phyloP scores from a whole-genome alignment of 2,329 filamentous ascomycete genomes.

The Sporothrix sp. region DNA sequence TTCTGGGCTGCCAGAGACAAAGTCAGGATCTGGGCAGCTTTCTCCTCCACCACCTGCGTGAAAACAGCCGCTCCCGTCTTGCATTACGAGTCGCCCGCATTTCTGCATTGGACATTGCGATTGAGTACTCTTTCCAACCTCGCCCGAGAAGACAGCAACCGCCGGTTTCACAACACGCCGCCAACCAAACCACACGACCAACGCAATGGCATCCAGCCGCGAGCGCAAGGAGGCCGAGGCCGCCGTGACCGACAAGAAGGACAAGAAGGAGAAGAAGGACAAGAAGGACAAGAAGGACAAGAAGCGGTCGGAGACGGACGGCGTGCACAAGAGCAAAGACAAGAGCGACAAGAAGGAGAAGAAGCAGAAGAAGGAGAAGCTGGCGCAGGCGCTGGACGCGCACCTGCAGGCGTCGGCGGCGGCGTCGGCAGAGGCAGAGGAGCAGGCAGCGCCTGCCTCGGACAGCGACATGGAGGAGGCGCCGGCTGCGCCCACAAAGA shows the following conservation, averaged over 20 bases:
- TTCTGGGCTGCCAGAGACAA: not conserved
- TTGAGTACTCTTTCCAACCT: not conserved
- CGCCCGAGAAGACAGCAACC: too few relatives aligned
- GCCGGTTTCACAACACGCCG: too few relatives aligned
- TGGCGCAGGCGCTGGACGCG: slow-evolving; percentile 53
- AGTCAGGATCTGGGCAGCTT: slow-evolving; percentile 1
- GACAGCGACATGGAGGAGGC: slow-evolving; percentile 38
- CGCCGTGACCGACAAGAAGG: slow-evolving; percentile 16
- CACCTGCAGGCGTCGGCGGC: slow-evolving; percentile 49
- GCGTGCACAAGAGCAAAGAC: slow-evolving; percentile 42
- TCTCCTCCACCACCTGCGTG: not conserved
- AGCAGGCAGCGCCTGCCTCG: slow-evolving; percentile 22
- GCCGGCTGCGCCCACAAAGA: slow-evolving; percentile 25
- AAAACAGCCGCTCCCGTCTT: not conserved
- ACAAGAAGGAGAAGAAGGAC: slow-evolving; percentile 23
- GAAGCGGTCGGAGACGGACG: slow-evolving; percentile 44
- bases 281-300: slow-evolving; percentile 51
- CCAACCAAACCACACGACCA: not conserved
- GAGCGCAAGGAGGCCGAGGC: slow-evolving; percentile 18
- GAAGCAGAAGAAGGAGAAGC: slow-evolving; percentile 67
- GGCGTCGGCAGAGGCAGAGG: slow-evolving; percentile 29
- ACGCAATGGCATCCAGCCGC: slow-evolving; percentile 15
- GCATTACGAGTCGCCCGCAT: not conserved
- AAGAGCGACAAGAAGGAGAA: slow-evolving; percentile 56
- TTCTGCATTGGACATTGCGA: not conserved